Base-by-base conservation (phyloP, 176 grass and related monocot genomes). In the Zoysia pacifica region DNA sequence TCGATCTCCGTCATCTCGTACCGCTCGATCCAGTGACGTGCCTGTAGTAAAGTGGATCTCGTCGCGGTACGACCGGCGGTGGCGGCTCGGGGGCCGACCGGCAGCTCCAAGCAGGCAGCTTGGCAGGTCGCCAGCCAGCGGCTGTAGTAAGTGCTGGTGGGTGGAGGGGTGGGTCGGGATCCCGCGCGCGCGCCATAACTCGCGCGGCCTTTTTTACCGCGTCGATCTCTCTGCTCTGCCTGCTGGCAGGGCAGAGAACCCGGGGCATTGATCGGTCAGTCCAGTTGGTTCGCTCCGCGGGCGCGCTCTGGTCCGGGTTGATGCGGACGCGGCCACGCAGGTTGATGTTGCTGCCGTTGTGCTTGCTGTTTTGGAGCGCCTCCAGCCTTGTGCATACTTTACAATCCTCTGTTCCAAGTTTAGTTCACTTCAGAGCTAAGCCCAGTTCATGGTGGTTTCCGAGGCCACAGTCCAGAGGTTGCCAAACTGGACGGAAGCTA, bases 161-260 rank as follows among this genome's bases (percentile, higher is more conserved):
- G 20, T 84, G 76, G 53, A 46, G 19, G 70, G 48, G 77, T 79
- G 43, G 75, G 59, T 72, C 68, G 60, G 41, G 49, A 56, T 86
- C 77, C 39, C 69, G 19, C 48, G 64, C 38, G 56, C 66, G 73
- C 73, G 73, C 73, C 85, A 87, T 87, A 48, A 87, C 36, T 82
- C 62, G 37, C 55, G 14, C 54, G 48, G 39, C 38, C 9, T 52
- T 78, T 52, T 52, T 70, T 16, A 15, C 73, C 10, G 72, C 65
- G 69, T 61, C 53, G 4, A 1, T 47, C 45, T 14, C 15, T 56
- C 53, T 56, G 15, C 13, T 1, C 40, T 11, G 11, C 71, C 12
- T 4, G 2, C 35, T 55, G 41, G 51, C 77, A 69, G 76, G 76
- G 63, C 76, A 78, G 76, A 4, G 28, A 28, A 28, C 28, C 49